These are phyloP conservation scores for Boletus patriciae DNA, from an alignment of 768 basidiomycete genomes.

Conservation along the genomic window DNA sequence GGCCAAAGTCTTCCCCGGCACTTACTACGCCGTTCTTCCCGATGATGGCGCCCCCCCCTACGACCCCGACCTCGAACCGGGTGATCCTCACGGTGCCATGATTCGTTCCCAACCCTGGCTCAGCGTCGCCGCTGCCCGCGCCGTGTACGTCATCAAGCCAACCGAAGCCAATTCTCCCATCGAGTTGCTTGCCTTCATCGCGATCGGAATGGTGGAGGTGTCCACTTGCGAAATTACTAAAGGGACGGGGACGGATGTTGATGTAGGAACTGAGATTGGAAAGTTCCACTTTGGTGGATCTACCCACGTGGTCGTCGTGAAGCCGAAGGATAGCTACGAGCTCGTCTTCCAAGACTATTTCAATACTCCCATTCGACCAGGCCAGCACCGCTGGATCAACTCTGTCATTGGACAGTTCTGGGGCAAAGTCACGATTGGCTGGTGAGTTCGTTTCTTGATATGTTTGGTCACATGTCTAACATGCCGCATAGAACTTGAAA, in stretches of 20 bases:
- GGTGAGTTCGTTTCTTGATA: too few relatives aligned
- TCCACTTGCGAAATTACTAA: slow-evolving; percentile 46
- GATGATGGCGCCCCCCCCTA: slow-evolving; percentile 6
- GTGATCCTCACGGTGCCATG: slow-evolving; percentile 20
- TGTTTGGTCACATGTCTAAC: too few relatives aligned
- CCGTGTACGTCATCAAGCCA: slow-evolving; percentile 54
- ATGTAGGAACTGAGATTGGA: not conserved
- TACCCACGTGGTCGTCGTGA: slow-evolving; percentile 44
- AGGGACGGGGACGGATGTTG: too few relatives aligned
- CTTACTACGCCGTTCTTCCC: slow-evolving; percentile 17
- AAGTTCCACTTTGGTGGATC: slow-evolving; percentile 68
- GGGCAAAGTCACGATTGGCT: too few relatives aligned
- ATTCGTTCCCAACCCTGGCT: slow-evolving; percentile 42
- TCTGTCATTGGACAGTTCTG: slow-evolving; percentile 1
- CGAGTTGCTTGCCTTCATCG: slow-evolving; percentile 54
- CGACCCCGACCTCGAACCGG: not conserved
- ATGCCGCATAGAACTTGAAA: too few relatives aligned
- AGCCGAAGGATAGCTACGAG: not conserved
- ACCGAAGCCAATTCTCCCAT: slow-evolving; percentile 41
- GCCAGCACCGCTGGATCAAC: slow-evolving; percentile 7
- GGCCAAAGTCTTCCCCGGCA: too few relatives aligned
- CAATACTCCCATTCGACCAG: not conserved
- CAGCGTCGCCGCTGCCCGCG: slow-evolving; percentile 47
- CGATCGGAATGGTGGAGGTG: slow-evolving; percentile 62
- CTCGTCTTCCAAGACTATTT: slow-evolving; percentile 11